Evolutionary conservation across 768 basidiomycete species (phyloP), one percentile per base, ranked within the genome.

Genomic region (Lentinus tigrinus): DNA sequence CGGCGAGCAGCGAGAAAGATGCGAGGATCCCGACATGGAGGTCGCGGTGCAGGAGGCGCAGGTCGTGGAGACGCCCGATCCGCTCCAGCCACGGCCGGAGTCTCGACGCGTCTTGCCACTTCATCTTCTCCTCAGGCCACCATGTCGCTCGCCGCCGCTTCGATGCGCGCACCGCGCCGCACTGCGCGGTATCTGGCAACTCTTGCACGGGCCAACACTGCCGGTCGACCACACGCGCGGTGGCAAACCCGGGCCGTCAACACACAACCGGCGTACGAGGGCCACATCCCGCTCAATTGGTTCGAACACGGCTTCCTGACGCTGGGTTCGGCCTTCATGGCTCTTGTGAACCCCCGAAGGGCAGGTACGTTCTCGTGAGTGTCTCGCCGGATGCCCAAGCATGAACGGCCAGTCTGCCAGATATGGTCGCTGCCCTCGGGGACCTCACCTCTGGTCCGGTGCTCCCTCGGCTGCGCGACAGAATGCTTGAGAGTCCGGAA

Each of bases 361-460:
- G 93, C 87, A 62, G 96, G 95, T 93, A 66, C 38, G 47, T 43
- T 21, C 5, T 8, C 11, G 16, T 26, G 10, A 24, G 17, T 38
- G 38, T 44, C 31, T 11, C 4, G 23, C 31, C 11, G 23, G 21
- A 7, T 37, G n/a, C 19, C 23, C 38, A 27, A 10, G 44, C 44
- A 50, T 40, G 54, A 39, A 21, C 39, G 43, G 24, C 21, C 47
- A 47, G 42, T 44, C 54, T 62, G 19, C 63, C 47, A 98, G 95
- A 99, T 72, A 93, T 99, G 88, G 83, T 98, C 40, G 95, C 97
- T 11, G 90, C 93, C 4, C 81, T 98, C 9, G 93, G 93, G 23
- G 97, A 98, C 73, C 93, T 93, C 1, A 95, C 96, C 0, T 91
- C 94, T 6, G 88, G 91, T 2, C 79, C 84, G 0, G 85, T 86